Percentiles rank a stretch among this genome's conserved stretches.
These are phyloP conservation scores for Aphanoascus verrucosus DNA, from an alignment of 2,329 filamentous ascomycete genomes.

Conservation along the genomic window DNA sequence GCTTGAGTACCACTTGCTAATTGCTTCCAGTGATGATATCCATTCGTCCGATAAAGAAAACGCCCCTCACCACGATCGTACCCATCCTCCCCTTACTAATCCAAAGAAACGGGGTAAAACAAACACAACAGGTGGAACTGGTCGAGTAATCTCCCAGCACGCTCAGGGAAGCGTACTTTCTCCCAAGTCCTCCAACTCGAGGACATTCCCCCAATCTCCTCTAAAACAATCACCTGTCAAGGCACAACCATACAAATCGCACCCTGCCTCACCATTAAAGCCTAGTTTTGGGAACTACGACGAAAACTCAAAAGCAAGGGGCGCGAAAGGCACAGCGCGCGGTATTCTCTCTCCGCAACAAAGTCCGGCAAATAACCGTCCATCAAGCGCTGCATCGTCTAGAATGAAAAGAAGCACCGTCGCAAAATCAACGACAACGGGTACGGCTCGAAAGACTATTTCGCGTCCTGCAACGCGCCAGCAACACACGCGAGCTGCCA, in stretches of 20 bases:
- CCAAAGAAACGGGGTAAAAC: constrained; percentile 56
- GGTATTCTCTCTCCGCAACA: constrained; percentile 7
- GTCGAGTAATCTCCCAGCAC: constrained; percentile 35
- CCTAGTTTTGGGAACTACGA: constrained; percentile 29
- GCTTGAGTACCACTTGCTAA: constrained; percentile 10
- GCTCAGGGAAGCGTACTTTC: constrained; percentile 57
- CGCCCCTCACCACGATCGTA: constrained; percentile 29
- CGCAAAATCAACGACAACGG: constrained; percentile 13
- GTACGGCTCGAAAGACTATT: constrained; percentile 23
- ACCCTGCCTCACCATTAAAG: constrained; percentile 55
- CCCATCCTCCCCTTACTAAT: constrained; percentile 47
- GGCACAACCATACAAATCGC: constrained; percentile 41
- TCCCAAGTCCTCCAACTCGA: constrained; percentile 70
- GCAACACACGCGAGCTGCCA: constrained; percentile 28
- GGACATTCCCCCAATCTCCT: constrained; percentile 51
- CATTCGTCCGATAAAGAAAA: constrained; percentile 68
- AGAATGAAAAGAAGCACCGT: constrained; percentile 5
- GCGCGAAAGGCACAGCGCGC: constrained; percentile 2
- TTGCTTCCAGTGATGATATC: constrained; percentile 48
- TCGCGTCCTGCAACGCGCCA: constrained; percentile 33
- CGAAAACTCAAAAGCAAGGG: constrained; percentile 6
- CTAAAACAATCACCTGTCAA: constrained; percentile 32
- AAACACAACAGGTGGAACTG: constrained; percentile 28
- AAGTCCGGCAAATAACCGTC: constrained; percentile 2
- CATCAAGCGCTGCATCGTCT: constrained; percentile 7